phyloP scores from a whole-genome alignment of 306 rosid species.

The Medicago arabica region DNA sequence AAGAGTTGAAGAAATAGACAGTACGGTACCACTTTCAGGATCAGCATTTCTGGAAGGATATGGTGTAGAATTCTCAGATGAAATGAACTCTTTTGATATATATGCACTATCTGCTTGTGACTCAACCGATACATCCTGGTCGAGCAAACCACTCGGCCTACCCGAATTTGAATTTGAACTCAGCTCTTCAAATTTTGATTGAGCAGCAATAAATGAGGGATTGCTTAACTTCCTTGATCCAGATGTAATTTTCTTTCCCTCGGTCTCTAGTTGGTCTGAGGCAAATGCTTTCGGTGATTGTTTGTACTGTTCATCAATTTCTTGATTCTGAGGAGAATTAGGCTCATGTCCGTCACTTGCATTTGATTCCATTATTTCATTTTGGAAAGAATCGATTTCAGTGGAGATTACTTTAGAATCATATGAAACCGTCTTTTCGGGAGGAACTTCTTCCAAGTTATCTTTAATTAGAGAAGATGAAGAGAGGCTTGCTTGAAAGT shows the following conservation, averaged over 20 bases:
- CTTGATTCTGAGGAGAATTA: conserved; percentile 55
- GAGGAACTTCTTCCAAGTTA: conserved; percentile 53
- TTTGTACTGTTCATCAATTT: conserved; percentile 57
- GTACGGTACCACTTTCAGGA: conserved; percentile 85
- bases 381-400: conserved; percentile 49
- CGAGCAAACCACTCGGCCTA: conserved; percentile 47
- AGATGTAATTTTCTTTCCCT: conserved; percentile 57
- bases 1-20: conserved; percentile 84
- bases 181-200: conserved; percentile 76
- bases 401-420: conserved; percentile 50
- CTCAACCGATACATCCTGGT: conserved; percentile 61
- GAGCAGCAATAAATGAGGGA: conserved; percentile 76
- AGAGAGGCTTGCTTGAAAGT: conserved; percentile 52
- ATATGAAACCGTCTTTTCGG: conserved; percentile 46
- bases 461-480: conserved; percentile 46
- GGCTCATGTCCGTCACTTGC: conserved; percentile 47
- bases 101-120: conserved; percentile 53
- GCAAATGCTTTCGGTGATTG: conserved; percentile 63
- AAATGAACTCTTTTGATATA: conserved; percentile 53
- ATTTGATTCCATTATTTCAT: conserved; percentile 42
- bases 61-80: conserved; percentile 52
- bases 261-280: conserved; percentile 75
- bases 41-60: conserved; percentile 64
- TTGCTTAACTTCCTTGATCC: conserved; percentile 71
- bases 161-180: conserved; percentile 55